A percentile compares a stretch with the other conserved stretches of the same genome.
Conservation (phyloP, 495 filamentous ascomycete species). For the Parathielavia hyrcaniae region DNA sequence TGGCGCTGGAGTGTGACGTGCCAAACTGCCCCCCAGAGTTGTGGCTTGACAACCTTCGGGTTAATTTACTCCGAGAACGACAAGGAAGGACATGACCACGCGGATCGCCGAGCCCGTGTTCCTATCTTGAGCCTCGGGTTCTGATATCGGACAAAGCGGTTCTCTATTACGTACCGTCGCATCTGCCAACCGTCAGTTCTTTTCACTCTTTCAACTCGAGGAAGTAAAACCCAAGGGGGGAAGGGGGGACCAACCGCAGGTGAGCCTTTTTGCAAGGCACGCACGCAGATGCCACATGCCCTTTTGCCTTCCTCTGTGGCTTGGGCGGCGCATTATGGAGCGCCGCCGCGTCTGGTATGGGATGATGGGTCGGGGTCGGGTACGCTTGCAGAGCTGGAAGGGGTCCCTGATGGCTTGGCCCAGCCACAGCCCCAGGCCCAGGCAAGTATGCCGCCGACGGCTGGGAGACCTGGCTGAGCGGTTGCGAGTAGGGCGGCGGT, state of each 20-base stretch:
- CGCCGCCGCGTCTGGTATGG: conserved; percentile 32
- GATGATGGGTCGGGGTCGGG: conserved; percentile 31
- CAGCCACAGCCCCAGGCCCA: conserved; percentile 23
- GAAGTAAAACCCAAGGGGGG: neutral
- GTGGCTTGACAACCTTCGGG: conserved; percentile 29
- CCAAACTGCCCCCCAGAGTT: conserved; percentile 30
- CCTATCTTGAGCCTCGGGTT: conserved; percentile 8
- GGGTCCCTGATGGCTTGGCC: conserved; percentile 20
- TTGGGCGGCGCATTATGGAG: conserved; percentile 48
- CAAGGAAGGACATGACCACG: conserved; percentile 21
- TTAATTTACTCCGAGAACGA: conserved; percentile 28
- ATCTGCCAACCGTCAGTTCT: conserved; percentile 33
- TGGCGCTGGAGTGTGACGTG: conserved; percentile 26
- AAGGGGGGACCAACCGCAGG: conserved; percentile 50
- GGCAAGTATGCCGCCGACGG: conserved; percentile 33
- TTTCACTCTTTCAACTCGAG: conserved; percentile 2
- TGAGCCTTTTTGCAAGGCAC: conserved; percentile 97
- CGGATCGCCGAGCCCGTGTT: conserved; percentile 22
- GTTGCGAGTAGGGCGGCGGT: conserved; percentile 35
- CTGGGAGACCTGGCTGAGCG: conserved; percentile 25
- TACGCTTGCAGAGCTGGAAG: conserved; percentile 32
- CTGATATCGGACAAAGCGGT: conserved; percentile 20
- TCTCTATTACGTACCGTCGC: conserved; percentile 45
- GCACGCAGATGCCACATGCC: conserved; percentile 93
- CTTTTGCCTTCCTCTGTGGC: conserved; percentile 78